phyloP scores from a whole-genome alignment of 352 stramenopile genomes.

The Phytopythium mirpurense region DNA sequence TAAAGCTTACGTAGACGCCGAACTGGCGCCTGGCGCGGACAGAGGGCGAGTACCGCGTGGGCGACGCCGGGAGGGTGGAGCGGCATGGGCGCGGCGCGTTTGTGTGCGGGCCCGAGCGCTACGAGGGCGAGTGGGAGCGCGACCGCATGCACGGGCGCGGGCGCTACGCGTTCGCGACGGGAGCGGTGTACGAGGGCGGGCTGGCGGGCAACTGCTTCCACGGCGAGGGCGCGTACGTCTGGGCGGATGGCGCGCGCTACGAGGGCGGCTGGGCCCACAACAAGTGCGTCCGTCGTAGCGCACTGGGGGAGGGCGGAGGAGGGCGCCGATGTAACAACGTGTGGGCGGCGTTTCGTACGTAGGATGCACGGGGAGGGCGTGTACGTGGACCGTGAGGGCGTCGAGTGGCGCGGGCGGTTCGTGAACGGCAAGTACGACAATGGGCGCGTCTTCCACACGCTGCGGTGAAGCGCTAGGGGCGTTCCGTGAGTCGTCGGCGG shows the following conservation, averaged over 20 bases:
- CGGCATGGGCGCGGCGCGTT: slow-evolving; percentile 49
- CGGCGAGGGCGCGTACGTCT: slow-evolving; percentile 57
- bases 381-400: slow-evolving; percentile 74
- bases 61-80: slow-evolving; percentile 26
- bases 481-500: too few species aligned
- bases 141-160: slow-evolving; percentile 70
- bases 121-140: slow-evolving; percentile 52
- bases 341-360: too few species aligned
- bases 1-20: too few species aligned
- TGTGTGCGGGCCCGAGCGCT: slow-evolving; percentile 53
- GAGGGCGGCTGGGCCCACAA: slow-evolving; percentile 48
- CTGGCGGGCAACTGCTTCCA: slow-evolving; percentile 64
- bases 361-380: slow-evolving; percentile 72
- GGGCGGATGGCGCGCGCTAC: slow-evolving; percentile 63
- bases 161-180: slow-evolving; percentile 60
- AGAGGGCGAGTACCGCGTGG: slow-evolving; percentile 43
- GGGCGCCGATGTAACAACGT: too few species aligned
- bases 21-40: background rate
- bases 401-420: slow-evolving; percentile 63
- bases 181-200: slow-evolving; percentile 68
- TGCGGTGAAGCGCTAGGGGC: slow-evolving; percentile 54
- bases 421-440: slow-evolving; percentile 86
- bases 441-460: slow-evolving; percentile 65
- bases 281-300: slow-evolving; percentile 18
- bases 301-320: too few species aligned